Percentiles rank a stretch among this genome's conserved stretches.
These are phyloP conservation scores for Neofusicoccum umdonicola DNA, from an alignment of 2,329 filamentous ascomycete genomes.

Conservation along the genomic window DNA sequence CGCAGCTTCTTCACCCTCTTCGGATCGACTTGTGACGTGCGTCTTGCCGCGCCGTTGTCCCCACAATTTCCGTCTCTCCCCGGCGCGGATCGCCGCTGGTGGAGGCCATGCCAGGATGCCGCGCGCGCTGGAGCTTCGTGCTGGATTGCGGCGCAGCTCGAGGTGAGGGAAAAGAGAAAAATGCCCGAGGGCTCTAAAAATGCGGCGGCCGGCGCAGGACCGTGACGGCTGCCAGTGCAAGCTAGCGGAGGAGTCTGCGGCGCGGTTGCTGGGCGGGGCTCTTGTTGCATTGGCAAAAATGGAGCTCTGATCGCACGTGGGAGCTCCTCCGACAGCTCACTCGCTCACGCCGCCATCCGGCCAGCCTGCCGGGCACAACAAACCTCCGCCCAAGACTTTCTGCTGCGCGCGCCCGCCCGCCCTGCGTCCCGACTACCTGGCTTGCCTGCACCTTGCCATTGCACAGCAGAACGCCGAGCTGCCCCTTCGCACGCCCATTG, in stretches of 20 bases:
- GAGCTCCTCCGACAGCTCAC: slow-evolving; percentile 7
- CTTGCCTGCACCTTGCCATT: background rate
- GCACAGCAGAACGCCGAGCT: background rate
- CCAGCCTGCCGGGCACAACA: background rate
- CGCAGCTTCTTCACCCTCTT: background rate
- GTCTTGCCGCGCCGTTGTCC: background rate
- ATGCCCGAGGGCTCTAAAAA: background rate
- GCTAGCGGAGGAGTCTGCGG: background rate
- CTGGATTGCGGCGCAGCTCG: background rate
- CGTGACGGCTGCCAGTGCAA: background rate
- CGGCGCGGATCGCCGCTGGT: background rate
- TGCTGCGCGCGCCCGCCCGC: background rate
- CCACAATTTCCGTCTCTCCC: background rate
- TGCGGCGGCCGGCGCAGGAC: too few relatives aligned
- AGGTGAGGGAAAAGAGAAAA: background rate
- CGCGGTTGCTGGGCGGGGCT: slow-evolving; percentile 6
- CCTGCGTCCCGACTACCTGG: background rate
- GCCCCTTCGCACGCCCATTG: background rate
- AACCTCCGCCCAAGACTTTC: background rate
- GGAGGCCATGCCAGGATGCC: background rate
- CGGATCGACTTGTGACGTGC: slow-evolving; percentile 1
- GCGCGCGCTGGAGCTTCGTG: background rate
- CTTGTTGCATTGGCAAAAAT: background rate
- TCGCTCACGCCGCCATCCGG: background rate
- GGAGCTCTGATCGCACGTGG: slow-evolving; percentile 14